phyloP scores from a whole-genome alignment of 2,329 filamentous ascomycete species.

The Penicillium sp. region DNA sequence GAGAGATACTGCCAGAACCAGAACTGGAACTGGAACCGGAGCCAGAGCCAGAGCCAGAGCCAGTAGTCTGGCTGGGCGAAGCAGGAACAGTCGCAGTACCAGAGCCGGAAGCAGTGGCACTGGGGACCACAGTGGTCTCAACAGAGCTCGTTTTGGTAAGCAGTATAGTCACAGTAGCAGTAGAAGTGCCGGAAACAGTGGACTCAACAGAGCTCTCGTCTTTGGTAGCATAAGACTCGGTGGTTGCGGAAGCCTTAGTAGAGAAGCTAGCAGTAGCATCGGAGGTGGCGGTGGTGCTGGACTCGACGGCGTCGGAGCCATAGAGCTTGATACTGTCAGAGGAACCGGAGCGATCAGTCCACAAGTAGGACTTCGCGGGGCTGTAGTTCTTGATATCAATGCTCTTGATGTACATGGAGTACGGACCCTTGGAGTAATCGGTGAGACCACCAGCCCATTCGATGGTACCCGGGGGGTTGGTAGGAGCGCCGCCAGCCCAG shows the following conservation, averaged over 20 bases:
- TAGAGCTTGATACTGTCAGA: slow-evolving; percentile 60
- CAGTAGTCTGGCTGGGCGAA: slow-evolving; percentile 8
- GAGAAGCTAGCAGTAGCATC: slow-evolving; percentile 8
- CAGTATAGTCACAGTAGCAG: too few species aligned
- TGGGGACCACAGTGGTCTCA: slow-evolving; percentile 14
- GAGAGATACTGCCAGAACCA: slow-evolving; percentile 5
- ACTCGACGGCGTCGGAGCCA: slow-evolving; percentile 12
- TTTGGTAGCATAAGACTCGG: too few species aligned
- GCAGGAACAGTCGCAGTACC: slow-evolving; percentile 6
- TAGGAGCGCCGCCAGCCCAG: slow-evolving; percentile 61
- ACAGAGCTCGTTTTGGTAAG: slow-evolving; percentile 8
- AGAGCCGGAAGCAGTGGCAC: slow-evolving; percentile 6
- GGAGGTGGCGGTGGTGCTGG: slow-evolving; percentile 8
- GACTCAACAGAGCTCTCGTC: background rate
- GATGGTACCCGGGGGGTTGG: slow-evolving; percentile 49
- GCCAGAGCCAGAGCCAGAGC: slow-evolving; percentile 6
- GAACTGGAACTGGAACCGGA: too few species aligned
- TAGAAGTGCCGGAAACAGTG: slow-evolving; percentile 7
- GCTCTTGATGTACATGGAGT: slow-evolving; percentile 69
- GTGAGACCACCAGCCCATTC: slow-evolving; percentile 68
- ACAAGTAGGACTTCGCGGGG: slow-evolving; percentile 62
- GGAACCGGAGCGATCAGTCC: slow-evolving; percentile 57
- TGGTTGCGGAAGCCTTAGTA: slow-evolving; percentile 9
- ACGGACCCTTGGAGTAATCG: slow-evolving; percentile 63
- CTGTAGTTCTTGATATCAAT: slow-evolving; percentile 55